A percentile compares a stretch with the other conserved stretches of the same genome.
Conservation (phyloP, 2,329 filamentous ascomycete species). For the Coniochaeta ligniaria region DNA sequence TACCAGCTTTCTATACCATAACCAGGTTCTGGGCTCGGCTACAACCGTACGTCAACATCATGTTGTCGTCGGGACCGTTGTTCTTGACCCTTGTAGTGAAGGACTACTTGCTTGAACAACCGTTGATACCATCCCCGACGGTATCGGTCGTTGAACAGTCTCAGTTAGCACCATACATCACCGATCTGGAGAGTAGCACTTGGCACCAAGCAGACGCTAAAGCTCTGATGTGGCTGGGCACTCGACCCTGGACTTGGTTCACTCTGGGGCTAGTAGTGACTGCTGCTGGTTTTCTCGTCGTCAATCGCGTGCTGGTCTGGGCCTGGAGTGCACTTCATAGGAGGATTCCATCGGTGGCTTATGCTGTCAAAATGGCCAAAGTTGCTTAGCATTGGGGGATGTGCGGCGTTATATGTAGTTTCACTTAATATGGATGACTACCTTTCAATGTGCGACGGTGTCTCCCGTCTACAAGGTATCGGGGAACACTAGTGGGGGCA, state of each 20-base stretch:
- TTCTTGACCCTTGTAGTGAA: conserved; percentile 73
- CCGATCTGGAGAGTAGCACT: conserved; percentile 1
- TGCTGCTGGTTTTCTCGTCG: conserved; percentile 10
- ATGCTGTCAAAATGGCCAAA: not conserved
- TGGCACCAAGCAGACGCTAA: conserved; percentile 41
- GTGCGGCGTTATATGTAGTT: not conserved
- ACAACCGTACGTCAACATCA: conserved; percentile 67
- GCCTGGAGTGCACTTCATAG: not conserved
- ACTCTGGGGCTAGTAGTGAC: conserved; percentile 18
- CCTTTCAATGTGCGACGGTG: too few relatives aligned
- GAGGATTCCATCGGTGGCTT: not conserved
- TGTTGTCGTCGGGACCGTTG: conserved; percentile 70
- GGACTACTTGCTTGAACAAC: conserved; percentile 55
- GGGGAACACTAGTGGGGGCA: too few relatives aligned
- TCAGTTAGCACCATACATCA: not conserved
- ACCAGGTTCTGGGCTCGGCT: conserved; percentile 53
- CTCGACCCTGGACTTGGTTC: conserved; percentile 24
- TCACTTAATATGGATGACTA: not conserved
- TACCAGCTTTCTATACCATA: conserved; percentile 53
- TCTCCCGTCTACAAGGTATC: too few relatives aligned
- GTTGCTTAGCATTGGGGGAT: not conserved
- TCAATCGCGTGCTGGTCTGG: conserved; percentile 10
- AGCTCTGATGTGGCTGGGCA: conserved; percentile 39
- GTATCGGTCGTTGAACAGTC: conserved; percentile 20
- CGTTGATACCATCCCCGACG: conserved; percentile 17